phyloP scores from a whole-genome alignment of 2,329 filamentous ascomycete genomes.

The Aspergillus bombycis region DNA sequence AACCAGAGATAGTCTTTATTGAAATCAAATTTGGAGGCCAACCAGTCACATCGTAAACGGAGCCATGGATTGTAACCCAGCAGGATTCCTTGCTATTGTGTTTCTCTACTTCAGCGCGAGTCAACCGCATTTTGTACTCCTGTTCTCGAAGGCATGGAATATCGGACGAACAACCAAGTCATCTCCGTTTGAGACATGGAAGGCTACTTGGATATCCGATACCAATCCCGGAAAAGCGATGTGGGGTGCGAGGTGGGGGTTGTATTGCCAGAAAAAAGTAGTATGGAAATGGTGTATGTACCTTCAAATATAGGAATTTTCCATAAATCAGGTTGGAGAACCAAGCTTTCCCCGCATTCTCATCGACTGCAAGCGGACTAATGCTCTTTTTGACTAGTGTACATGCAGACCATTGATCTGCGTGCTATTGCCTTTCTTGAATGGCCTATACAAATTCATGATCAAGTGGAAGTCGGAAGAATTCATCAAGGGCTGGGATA shows the following conservation, averaged over 20 bases:
- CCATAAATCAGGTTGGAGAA: not conserved
- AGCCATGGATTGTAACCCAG: constrained; percentile 56
- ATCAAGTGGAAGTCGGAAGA: not conserved
- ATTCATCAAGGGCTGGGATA: not conserved
- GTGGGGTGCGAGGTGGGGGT: constrained; percentile 7
- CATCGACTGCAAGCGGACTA: not conserved
- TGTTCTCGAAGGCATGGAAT: not conserved
- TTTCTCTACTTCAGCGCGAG: constrained; percentile 53
- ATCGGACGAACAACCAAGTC: not conserved
- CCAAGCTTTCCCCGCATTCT: constrained; percentile 1
- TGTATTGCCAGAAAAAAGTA: constrained; percentile 13
- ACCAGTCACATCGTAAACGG: constrained; percentile 56
- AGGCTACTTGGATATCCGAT: not conserved
- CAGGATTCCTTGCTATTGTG: constrained; percentile 53
- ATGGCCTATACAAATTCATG: not conserved
- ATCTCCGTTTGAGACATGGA: not conserved
- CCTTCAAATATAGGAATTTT: not conserved
- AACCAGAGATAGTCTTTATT: not conserved
- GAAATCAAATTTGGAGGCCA: not conserved
- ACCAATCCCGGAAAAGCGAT: not conserved
- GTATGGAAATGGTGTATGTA: not conserved
- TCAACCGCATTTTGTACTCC: constrained; percentile 40
- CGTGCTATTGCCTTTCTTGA: not conserved
- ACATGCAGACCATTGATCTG: not conserved
- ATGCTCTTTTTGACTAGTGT: not conserved